A percentile compares a stretch with the other conserved stretches of the same genome.
phyloP scores from a whole-genome alignment of 805 yeast species.

The Myxozyma vanderwaltii region DNA sequence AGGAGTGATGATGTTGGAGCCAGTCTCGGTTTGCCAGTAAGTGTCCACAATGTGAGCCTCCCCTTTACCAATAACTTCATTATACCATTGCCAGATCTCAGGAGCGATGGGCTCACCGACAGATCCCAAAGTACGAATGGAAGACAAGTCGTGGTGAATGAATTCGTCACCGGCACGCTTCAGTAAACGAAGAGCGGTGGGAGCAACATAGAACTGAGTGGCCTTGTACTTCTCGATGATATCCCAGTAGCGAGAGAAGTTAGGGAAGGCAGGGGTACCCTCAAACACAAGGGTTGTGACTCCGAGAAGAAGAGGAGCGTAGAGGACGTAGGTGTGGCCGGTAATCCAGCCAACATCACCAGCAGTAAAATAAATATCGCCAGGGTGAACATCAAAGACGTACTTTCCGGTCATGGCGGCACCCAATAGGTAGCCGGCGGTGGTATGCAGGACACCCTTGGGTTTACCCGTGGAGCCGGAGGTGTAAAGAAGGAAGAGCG shows the following conservation, averaged over 20 bases:
- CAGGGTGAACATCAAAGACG: constrained; percentile 88
- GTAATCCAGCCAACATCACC: constrained; percentile 99
- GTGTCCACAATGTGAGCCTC: constrained; percentile 93
- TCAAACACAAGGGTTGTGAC: constrained; percentile 92
- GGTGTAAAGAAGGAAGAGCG: constrained; percentile 90
- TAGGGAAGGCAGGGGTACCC: constrained; percentile 97
- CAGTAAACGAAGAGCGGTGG: constrained; percentile 93
- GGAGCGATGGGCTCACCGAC: constrained; percentile 99
- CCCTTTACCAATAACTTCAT: constrained; percentile 85
- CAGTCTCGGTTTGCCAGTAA: constrained; percentile 99
- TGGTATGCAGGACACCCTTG: constrained; percentile 94
- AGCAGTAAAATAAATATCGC: constrained; percentile 89
- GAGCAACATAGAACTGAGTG: constrained; percentile 97
- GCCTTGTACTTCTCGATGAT: constrained; percentile 89
- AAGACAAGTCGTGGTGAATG: constrained; percentile 78
- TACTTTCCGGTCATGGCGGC: constrained; percentile 90
- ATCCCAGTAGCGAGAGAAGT: constrained; percentile 94
- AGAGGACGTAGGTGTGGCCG: constrained; percentile 93
- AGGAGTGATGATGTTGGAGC: constrained; percentile 92
- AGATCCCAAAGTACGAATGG: constrained; percentile 91
- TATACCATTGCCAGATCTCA: constrained; percentile 98
- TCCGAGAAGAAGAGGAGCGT: constrained; percentile 89
- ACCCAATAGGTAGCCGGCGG: constrained; percentile 93
- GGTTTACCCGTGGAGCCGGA: constrained; percentile 99
- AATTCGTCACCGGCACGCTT: constrained; percentile 85